Percentiles rank a stretch among this genome's conserved stretches.
Conservation (phyloP, 1,284 basidiomycete genomes). For the Ceratobasidium sp. region DNA sequence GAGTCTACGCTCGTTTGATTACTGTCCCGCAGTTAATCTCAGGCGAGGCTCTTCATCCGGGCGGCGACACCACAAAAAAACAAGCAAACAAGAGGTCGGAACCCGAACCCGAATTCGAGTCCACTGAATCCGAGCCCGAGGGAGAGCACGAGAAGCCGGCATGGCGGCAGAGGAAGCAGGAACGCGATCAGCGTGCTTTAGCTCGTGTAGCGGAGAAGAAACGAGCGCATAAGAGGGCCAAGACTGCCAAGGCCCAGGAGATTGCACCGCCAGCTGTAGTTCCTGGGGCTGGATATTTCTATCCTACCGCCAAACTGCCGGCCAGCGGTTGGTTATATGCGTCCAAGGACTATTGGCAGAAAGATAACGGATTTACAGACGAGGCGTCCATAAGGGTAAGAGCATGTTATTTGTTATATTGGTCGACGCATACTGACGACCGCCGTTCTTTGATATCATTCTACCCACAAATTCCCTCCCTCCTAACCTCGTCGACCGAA, state of each 20-base stretch:
- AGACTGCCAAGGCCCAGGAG: not conserved
- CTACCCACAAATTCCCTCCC: too few species aligned
- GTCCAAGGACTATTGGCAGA: not conserved
- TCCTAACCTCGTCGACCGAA: too few species aligned
- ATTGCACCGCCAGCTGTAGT: not conserved
- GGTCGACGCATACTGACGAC: too few species aligned
- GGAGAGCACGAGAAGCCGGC: not conserved
- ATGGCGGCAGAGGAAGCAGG: not conserved
- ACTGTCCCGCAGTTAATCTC: not conserved
- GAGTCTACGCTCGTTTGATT: not conserved
- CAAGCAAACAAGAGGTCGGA: too few species aligned
- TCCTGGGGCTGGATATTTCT: not conserved
- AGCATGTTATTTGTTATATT: too few species aligned
- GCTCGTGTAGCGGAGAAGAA: too few species aligned
- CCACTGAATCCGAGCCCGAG: not conserved
- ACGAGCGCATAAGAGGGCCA: not conserved
- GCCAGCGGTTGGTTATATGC: not conserved
- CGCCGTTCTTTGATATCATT: too few species aligned
- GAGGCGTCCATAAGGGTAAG: too few species aligned
- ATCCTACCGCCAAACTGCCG: not conserved
- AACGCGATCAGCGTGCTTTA: too few species aligned
- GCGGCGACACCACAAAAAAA: too few species aligned
- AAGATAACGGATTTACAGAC: not conserved
- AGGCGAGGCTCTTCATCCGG: not conserved
- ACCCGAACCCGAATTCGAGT: not conserved